phyloP scores from a whole-genome alignment of 441 rosid genomes.

The Euphorbia celastroides region DNA sequence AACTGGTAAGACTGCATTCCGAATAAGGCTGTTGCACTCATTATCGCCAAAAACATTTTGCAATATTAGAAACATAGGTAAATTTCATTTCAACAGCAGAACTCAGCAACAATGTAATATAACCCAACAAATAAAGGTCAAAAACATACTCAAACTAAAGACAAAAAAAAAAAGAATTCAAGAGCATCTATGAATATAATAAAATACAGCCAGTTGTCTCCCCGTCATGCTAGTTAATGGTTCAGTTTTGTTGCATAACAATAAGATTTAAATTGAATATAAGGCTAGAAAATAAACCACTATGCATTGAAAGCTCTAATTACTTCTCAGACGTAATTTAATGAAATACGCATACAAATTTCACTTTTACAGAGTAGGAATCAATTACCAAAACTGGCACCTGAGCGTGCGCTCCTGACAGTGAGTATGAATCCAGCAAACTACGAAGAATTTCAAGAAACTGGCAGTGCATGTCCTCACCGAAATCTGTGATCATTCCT shows the following conservation, averaged over 20 bases:
- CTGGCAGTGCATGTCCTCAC: slow-evolving; percentile 95
- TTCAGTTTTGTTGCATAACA: neutral
- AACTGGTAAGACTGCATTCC: neutral
- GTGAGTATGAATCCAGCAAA: slow-evolving; percentile 80
- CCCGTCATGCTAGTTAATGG: neutral
- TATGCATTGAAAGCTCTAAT: neutral
- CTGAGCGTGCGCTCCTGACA: slow-evolving; percentile 89
- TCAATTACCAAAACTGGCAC: slow-evolving; percentile 31
- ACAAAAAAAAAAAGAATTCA: neutral
- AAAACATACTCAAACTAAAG: neutral
- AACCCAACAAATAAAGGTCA: neutral
- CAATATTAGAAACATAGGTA: neutral
- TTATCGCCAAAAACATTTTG: neutral
- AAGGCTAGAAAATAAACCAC: neutral
- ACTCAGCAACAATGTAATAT: neutral
- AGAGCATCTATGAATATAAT: neutral
- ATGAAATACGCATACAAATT: neutral
- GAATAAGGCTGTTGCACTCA: neutral
- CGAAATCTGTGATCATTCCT: slow-evolving; percentile 97
- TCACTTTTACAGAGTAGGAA: slow-evolving; percentile 6
- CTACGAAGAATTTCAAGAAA: slow-evolving; percentile 97
- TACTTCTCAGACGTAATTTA: neutral
- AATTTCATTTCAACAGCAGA: slow-evolving; percentile 1
- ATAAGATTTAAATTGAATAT: neutral
- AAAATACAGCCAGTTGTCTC: neutral